Evolutionary conservation across 2,329 filamentous ascomycete genomes (phyloP).

Genomic region (Diaporthe vexans): DNA sequence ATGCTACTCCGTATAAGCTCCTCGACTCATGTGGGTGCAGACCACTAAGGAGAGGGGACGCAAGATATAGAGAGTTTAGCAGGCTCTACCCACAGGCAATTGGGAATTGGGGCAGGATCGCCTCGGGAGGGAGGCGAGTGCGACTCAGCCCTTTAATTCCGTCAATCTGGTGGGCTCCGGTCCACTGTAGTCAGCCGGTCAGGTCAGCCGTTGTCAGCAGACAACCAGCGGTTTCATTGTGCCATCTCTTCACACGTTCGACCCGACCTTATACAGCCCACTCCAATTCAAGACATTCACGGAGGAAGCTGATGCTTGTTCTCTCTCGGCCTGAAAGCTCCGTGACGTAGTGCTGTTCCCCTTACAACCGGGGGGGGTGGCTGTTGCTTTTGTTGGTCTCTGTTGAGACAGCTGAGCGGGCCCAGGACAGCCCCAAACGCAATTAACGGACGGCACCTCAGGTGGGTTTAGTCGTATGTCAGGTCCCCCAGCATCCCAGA

Average conservation of each 20-base stretch:
- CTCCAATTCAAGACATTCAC: neutral
- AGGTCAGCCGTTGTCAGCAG: constrained; percentile 1
- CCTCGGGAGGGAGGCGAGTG: constrained; percentile 5
- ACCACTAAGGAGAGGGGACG: neutral
- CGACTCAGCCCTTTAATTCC: constrained; percentile 30
- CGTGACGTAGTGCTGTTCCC: constrained; percentile 6
- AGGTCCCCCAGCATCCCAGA: neutral
- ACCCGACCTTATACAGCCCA: neutral
- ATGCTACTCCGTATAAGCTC: neutral
- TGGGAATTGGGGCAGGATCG: neutral
- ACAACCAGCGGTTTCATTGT: neutral
- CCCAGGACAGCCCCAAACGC: neutral
- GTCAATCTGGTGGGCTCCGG: constrained; percentile 1
- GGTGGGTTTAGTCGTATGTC: neutral
- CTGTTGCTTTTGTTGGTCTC: constrained; percentile 10
- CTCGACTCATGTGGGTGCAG: neutral
- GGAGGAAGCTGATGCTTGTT: constrained; percentile 13
- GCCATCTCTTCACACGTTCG: neutral
- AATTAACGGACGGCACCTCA: neutral
- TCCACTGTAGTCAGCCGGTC: constrained; percentile 11
- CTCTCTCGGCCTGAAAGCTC: constrained; percentile 3
- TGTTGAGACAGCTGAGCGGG: constrained; percentile 1
- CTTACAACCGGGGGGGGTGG: constrained; percentile 5
- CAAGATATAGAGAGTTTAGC: neutral
- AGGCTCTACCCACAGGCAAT: too few relatives aligned